Base-by-base conservation (phyloP, 2,329 filamentous ascomycete species). In the Hypoxylon sp. region DNA sequence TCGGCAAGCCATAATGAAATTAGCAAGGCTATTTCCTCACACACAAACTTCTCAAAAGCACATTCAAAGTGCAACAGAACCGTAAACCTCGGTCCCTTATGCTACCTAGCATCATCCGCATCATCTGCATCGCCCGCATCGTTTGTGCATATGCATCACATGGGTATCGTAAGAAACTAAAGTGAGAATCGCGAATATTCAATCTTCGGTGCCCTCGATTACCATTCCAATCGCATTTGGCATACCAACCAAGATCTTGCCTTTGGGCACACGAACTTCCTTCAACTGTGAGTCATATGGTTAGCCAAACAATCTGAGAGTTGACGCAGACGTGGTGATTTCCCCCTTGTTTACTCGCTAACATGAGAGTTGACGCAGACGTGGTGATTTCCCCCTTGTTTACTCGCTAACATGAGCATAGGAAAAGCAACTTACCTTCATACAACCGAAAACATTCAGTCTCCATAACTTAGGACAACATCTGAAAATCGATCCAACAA, bases 401-500 rank as follows among this genome's bases (percentile, higher is more conserved):
- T 22, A 17, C 10, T 3, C 17, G 11, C 17, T n/a, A n/a, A 22
- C 39, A 9, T 11, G 39, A 22, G 17, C n/a, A 22, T 22, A 10
- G 33, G 48, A 33, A 8, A 47, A 42, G 19, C 3, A n/a, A 65
- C 71, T 85, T 42, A 90, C 86, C 74, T 86, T 88, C 85, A 91
- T 90, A 78, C 88, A 90, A 11, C 89, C 89, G 80, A 90, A 91
- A 0, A 90, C 87, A 52, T 88, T 88, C 52, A 91, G 78, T 73
- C 87, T 85, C 70, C 83, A 83, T 64, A 91, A 78, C 35, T 82
- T 86, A 0, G 90, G 90, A 69, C 91, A 92, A 54, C 83, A 81
- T 19, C 86, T 83, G 80, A 92, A 92, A 63, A 92, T 87, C 64
- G 82, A 83, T 0, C 87, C 88, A 3, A 92, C 81, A 0, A 92